Conservation (phyloP, 495 filamentous ascomycete genomes). For the Penicillium subrubescens region DNA sequence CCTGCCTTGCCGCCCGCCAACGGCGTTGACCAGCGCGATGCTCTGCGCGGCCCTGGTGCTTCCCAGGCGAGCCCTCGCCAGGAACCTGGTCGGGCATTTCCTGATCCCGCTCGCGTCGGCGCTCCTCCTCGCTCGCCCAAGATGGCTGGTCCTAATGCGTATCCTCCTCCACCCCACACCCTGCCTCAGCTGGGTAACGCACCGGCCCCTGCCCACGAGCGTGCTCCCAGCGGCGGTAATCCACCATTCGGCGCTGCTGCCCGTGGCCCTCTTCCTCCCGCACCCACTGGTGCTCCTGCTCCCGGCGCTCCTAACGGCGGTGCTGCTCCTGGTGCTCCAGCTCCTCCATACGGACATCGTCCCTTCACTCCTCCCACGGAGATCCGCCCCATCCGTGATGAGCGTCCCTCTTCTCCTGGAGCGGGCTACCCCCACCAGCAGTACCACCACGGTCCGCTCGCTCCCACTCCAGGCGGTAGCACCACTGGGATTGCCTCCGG, state of each 20-base stretch:
- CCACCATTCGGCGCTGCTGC: slow-evolving; percentile 32
- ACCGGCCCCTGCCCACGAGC: slow-evolving; percentile 51
- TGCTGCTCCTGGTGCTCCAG: slow-evolving; percentile 41
- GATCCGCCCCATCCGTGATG: slow-evolving; percentile 82
- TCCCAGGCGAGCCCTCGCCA: slow-evolving; percentile 70
- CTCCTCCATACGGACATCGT: slow-evolving; percentile 58
- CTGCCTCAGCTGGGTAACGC: slow-evolving; percentile 64
- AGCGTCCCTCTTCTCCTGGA: slow-evolving; percentile 80
- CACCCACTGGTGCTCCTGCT: slow-evolving; percentile 47
- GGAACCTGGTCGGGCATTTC: slow-evolving; percentile 72
- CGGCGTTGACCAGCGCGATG: slow-evolving; percentile 78
- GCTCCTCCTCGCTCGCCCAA: slow-evolving; percentile 64
- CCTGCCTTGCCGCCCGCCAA: slow-evolving; percentile 66
- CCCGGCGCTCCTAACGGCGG: slow-evolving; percentile 59
- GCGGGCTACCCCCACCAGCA: slow-evolving; percentile 79
- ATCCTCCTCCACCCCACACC: slow-evolving; percentile 61
- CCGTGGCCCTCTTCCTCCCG: slow-evolving; percentile 40
- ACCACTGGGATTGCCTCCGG: slow-evolving; percentile 79
- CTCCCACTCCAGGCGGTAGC: slow-evolving; percentile 59
- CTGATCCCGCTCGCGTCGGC: slow-evolving; percentile 64
- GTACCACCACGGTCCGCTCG: slow-evolving; percentile 71
- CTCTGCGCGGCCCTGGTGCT: slow-evolving; percentile 62
- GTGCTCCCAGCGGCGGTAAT: slow-evolving; percentile 59
- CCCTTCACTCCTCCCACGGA: slow-evolving; percentile 79
- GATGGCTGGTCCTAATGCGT: slow-evolving; percentile 59